phyloP scores from a whole-genome alignment of 2,329 filamentous ascomycete genomes.

The Thielaviopsis punctulata region DNA sequence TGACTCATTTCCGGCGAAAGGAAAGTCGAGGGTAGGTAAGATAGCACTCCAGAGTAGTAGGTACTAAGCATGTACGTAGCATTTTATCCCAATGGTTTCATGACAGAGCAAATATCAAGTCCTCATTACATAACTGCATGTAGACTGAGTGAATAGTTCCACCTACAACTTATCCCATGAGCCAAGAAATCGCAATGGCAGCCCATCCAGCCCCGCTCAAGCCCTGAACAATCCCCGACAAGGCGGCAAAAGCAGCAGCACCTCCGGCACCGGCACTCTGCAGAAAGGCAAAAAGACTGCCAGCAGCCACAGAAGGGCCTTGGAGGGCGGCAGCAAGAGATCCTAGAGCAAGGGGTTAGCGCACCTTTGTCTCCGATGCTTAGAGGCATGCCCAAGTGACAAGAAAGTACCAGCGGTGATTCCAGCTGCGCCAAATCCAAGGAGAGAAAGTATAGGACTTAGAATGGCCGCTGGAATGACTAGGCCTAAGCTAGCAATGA shows the following conservation, averaged over 20 bases:
- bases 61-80: no score
- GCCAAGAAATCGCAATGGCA: background rate
- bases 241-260: background rate
- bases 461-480: background rate
- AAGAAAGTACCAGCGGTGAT: background rate
- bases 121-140: no score
- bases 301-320: background rate
- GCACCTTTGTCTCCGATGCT: no score
- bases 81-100: no score
- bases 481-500: background rate
- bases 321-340: background rate
- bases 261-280: conserved; percentile 8
- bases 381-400: no score
- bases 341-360: background rate
- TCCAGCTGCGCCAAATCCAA: background rate
- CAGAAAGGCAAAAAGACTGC: conserved; percentile 3
- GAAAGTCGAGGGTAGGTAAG: no score
- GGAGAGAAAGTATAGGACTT: background rate
- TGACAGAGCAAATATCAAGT: no score
- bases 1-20: no score
- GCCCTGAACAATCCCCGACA: background rate
- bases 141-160: no score
- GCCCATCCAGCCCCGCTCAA: background rate
- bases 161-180: background rate
- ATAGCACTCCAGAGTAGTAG: no score